Evolutionary conservation across 73 alveolate species (phyloP).

Genomic region (Tetrahymena malaccensis): DNA sequence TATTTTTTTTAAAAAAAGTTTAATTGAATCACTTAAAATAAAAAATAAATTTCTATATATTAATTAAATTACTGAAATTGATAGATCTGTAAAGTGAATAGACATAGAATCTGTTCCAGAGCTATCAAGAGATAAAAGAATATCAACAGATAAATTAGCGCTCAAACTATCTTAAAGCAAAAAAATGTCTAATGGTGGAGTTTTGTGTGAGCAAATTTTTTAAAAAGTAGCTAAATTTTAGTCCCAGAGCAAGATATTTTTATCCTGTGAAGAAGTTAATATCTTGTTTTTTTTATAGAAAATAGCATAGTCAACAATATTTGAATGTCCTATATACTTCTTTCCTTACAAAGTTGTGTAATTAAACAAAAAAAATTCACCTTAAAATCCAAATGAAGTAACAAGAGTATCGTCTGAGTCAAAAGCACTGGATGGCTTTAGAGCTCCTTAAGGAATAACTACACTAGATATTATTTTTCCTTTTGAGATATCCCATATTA

Average conservation of each 20-base stretch:
- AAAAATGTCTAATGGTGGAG: background rate
- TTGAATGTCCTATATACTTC: background rate
- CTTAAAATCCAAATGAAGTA: background rate
- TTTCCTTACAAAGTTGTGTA: background rate
- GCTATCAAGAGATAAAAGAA: too few relatives aligned
- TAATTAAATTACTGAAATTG: too few relatives aligned
- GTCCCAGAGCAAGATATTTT: background rate
- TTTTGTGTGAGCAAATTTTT: too few relatives aligned
- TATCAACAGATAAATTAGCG: too few relatives aligned
- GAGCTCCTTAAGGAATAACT: background rate
- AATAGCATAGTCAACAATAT: background rate
- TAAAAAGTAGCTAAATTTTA: background rate
- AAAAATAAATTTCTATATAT: too few relatives aligned
- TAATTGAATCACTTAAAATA: too few relatives aligned
- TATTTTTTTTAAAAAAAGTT: too few relatives aligned
- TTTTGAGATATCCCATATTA: background rate
- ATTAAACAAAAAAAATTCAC: background rate
- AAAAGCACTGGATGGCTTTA: background rate
- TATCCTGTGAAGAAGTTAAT: background rate
- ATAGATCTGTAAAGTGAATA: too few relatives aligned
- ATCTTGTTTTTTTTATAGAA: background rate
- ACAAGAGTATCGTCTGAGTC: background rate
- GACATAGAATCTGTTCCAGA: too few relatives aligned
- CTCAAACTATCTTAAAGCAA: background rate
- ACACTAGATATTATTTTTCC: background rate